A percentile compares a stretch with the other conserved stretches of the same genome.
phyloP scores from a whole-genome alignment of 345 rosid genomes.

The Eucalyptus lansdowneana region DNA sequence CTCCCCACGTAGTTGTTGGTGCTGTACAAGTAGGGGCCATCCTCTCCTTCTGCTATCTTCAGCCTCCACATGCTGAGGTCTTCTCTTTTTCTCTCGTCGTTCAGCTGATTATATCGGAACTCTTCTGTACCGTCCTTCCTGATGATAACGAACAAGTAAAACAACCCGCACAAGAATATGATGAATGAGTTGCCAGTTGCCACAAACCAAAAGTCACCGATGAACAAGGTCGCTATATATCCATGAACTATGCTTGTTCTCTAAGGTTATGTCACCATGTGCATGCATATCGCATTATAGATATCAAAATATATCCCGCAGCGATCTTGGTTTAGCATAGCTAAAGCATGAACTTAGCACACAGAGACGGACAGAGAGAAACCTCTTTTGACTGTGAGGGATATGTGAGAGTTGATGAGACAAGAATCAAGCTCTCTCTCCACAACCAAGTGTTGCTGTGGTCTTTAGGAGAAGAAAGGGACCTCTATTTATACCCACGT shows the following conservation, averaged over 20 bases:
- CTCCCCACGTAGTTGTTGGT: constrained; percentile 5
- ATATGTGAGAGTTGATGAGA: background rate
- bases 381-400: background rate
- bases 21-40: constrained; percentile 1
- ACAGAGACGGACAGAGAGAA: background rate
- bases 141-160: background rate
- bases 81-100: background rate
- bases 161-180: background rate
- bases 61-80: constrained; percentile 12
- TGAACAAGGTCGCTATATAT: background rate
- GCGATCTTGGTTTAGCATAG: background rate
- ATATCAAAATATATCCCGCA: background rate
- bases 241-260: background rate
- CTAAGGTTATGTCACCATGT: background rate
- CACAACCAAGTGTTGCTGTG: background rate
- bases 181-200: background rate
- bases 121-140: background rate
- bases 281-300: background rate
- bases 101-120: background rate
- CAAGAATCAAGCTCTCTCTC: background rate
- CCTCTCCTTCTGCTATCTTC: constrained; percentile 1
- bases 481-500: background rate
- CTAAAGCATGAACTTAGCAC: background rate
- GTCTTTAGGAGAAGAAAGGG: background rate
- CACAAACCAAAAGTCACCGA: background rate